Base-by-base conservation (phyloP, 1,284 basidiomycete genomes). In the Sphagnurus paluster region DNA sequence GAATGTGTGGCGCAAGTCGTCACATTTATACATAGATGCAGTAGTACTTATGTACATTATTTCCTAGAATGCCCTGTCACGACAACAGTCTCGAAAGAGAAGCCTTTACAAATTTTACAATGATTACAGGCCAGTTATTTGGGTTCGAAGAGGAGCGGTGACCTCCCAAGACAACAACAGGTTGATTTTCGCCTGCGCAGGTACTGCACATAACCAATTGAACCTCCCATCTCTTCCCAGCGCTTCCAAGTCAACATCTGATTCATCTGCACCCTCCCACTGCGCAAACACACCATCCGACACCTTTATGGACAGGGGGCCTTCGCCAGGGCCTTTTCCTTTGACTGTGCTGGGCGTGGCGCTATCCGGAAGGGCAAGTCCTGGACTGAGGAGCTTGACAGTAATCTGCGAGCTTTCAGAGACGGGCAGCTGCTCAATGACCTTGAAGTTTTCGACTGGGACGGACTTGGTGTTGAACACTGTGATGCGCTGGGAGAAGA, bases 391-490 rank as follows among this genome's bases (percentile, higher is more conserved):
- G 5, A 69, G 49, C 42, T 68, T 68, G 28, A 72, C 65, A 0
- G 42, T 53, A 46, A 71, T 64, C 36, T 56, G 51, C 9, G 58
- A 40, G 44, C 64, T 62, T 41, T 66, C 58, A 13, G 68, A 68
- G 2, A 68, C 53, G 5, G 69, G 70, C 17, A 70, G 56, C 16
- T 64, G 60, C 42, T 70, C 69, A 19, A 66, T 36, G 44, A 70
- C 54, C 47, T 63, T 65, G 44, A 71, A 45, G 21, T 42, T 23
- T 32, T 66, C 37, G 4, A 45, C 29, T 2, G 56, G 16, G 7
- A 50, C 42, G 13, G 49, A 42, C 45, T 67, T 70, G 26, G 63
- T 62, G 56, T 68, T 67, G 56, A 58, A 57, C 13, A 67, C 42
- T 0, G 60, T 61, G 48, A 68, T 64, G 25, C 61, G 59, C 48